These are phyloP conservation scores for Aspergillus tamarii DNA, from an alignment of 2,329 filamentous ascomycete genomes.

Conservation along the genomic window DNA sequence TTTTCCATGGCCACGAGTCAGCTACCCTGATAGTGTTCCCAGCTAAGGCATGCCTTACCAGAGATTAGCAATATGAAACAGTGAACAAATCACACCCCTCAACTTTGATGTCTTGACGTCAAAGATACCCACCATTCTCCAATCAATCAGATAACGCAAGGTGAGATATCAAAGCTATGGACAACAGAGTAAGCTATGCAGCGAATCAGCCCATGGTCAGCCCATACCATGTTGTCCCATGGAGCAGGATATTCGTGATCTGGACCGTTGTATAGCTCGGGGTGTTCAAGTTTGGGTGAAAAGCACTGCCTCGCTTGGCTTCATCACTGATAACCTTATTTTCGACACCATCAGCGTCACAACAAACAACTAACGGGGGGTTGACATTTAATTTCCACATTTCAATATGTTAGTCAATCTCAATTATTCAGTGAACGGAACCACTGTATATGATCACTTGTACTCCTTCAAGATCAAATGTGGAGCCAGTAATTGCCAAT, in stretches of 20 bases:
- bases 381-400: not conserved
- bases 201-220: not conserved
- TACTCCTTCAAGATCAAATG: not conserved
- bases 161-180: not conserved
- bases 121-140: not conserved
- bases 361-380: not conserved
- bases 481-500: not conserved
- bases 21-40: not conserved
- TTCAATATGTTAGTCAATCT: not conserved
- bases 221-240: not conserved
- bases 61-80: not conserved
- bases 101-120: not conserved
- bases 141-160: not conserved
- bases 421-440: not conserved
- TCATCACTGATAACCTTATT: slow-evolving; percentile 3
- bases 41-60: not conserved
- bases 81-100: not conserved
- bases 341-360: not conserved
- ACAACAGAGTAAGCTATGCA: not conserved
- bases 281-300: not conserved
- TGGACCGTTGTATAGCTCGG: not conserved
- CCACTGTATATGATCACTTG: not conserved
- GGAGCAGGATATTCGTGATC: not conserved
- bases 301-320: slow-evolving; percentile 6
- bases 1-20: not conserved